phyloP scores from a whole-genome alignment of 768 basidiomycete species.

The Calocera viscosa region DNA sequence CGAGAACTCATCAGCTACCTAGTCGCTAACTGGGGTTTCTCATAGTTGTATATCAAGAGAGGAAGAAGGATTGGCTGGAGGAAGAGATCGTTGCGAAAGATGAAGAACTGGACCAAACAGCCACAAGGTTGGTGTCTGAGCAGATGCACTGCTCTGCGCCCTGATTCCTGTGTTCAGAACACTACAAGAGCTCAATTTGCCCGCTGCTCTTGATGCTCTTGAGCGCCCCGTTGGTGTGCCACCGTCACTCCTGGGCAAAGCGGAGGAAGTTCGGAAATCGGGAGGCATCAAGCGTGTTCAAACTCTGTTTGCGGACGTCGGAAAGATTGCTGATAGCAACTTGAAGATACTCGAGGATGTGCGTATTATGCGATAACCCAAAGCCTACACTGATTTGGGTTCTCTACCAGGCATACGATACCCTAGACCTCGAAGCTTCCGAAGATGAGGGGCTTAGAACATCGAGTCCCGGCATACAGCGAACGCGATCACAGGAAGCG shows the following conservation, averaged over 20 bases:
- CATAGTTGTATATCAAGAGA: constrained; percentile 73
- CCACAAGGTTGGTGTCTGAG: constrained; percentile 38
- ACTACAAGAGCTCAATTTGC: constrained; percentile 61
- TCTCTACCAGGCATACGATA: constrained; percentile 60
- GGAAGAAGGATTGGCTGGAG: constrained; percentile 56
- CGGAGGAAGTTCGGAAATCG: constrained; percentile 68
- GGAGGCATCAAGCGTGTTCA: constrained; percentile 64
- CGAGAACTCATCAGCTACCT: not conserved
- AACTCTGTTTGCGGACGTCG: constrained; percentile 57
- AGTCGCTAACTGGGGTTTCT: not conserved
- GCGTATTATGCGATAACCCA: constrained; percentile 20
- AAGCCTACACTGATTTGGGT: not conserved
- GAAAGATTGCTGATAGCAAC: constrained; percentile 51
- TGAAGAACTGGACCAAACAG: constrained; percentile 48
- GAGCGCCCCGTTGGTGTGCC: constrained; percentile 81
- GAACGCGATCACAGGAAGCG: constrained; percentile 64
- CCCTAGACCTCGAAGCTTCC: constrained; percentile 58
- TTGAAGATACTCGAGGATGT: constrained; percentile 64
- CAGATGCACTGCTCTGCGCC: too few species aligned
- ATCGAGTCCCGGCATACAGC: constrained; percentile 25
- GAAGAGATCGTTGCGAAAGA: constrained; percentile 52
- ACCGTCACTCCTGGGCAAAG: constrained; percentile 71
- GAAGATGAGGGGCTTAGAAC: constrained; percentile 29
- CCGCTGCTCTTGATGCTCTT: constrained; percentile 73
- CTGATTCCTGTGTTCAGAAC: too few species aligned